phyloP scores from a whole-genome alignment of 129 eudicot species.

The Saposhnikovia divaricata region DNA sequence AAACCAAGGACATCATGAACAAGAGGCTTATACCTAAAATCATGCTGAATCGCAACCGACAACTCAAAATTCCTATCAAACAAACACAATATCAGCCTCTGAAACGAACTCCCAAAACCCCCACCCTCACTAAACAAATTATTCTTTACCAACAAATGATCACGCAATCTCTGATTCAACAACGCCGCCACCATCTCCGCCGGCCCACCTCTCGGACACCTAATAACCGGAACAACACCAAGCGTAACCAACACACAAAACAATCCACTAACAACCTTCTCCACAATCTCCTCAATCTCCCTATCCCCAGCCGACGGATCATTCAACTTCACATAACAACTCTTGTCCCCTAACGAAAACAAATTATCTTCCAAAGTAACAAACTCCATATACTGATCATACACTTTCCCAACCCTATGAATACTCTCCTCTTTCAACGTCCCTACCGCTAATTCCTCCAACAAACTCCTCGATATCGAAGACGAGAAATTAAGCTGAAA shows the following conservation, averaged over 20 bases:
- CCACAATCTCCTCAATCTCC: no score
- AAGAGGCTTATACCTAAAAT: constrained; percentile 84
- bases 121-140: constrained; percentile 81
- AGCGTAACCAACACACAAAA: no score
- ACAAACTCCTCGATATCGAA: constrained; percentile 64
- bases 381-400: constrained; percentile 92
- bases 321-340: constrained; percentile 18
- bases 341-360: constrained; percentile 63
- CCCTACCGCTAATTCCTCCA: constrained; percentile 83
- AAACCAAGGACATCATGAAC: constrained; percentile 93
- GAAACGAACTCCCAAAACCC: constrained; percentile 47
- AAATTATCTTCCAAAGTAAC: constrained; percentile 74
- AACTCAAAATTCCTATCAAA: constrained; percentile 87
- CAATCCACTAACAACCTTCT: no score
- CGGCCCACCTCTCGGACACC: no score
- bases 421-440: constrained; percentile 55
- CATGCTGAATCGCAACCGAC: constrained; percentile 83
- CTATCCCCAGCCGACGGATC: no score
- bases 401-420: constrained; percentile 63
- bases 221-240: no score
- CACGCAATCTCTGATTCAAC: constrained; percentile 72
- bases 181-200: constrained; percentile 24
- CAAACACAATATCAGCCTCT: constrained; percentile 74
- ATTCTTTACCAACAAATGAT: constrained; percentile 79
- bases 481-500: constrained; percentile 88